phyloP scores from a whole-genome alignment of 2,329 filamentous ascomycete genomes.

The Calonectria montana region DNA sequence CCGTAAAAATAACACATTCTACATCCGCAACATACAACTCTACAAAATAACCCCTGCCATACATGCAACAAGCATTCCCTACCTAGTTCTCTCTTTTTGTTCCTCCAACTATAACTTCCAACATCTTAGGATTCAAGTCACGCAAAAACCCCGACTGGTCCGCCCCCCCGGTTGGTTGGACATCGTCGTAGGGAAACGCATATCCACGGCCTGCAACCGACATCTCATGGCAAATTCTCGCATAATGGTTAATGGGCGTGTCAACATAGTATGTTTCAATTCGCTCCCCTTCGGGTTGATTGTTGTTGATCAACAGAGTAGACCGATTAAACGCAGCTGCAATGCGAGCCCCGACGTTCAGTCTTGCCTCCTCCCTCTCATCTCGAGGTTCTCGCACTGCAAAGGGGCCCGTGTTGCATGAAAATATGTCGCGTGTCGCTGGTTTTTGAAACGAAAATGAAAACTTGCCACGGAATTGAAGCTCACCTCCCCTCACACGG shows the following conservation, averaged over 20 bases:
- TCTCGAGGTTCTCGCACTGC: conserved; percentile 16
- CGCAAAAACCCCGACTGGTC: conserved; percentile 74
- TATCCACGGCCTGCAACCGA: conserved; percentile 72
- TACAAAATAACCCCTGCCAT: background rate
- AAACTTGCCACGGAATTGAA: conserved; percentile 56
- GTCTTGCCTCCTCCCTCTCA: conserved; percentile 53
- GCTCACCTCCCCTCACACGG: conserved; percentile 50
- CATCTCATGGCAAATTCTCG: conserved; percentile 71
- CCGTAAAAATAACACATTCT: too few species aligned
- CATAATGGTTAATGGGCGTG: conserved; percentile 73
- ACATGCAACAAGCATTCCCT: background rate
- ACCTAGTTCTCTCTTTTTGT: background rate
- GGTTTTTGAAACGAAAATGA: conserved; percentile 57
- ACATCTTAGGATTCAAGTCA: conserved; percentile 64
- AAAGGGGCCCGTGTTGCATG: conserved; percentile 69
- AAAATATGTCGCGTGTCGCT: conserved; percentile 61
- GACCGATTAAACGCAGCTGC: conserved; percentile 81
- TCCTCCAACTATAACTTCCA: conserved; percentile 68
- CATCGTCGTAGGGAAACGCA: conserved; percentile 79
- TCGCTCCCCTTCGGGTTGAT: conserved; percentile 64
- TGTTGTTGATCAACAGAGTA: conserved; percentile 68
- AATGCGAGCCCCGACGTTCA: conserved; percentile 78
- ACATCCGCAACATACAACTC: background rate
- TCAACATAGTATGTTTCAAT: conserved; percentile 65
- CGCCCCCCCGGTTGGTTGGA: conserved; percentile 62